Evolutionary conservation across 768 basidiomycete genomes (phyloP), one percentile per base, ranked within the genome.

Genomic region (Leccinellum rugosiceps): DNA sequence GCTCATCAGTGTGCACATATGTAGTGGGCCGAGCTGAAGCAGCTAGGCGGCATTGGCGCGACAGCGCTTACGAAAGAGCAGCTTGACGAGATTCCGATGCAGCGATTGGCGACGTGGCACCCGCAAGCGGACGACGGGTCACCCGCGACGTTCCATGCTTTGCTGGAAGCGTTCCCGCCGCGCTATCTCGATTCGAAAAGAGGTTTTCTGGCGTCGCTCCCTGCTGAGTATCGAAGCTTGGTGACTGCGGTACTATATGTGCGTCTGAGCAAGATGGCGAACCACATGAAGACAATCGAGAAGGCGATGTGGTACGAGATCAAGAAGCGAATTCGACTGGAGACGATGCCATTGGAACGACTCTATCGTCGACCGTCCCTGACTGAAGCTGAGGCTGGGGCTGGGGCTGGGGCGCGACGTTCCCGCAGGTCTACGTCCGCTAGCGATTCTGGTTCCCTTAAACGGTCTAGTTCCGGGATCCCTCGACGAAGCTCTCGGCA

Each of bases 21-120:
- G 6, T 43, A 82, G 78, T 65, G 78, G 67, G 51, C 70, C 48
- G 80, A 81, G 57, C 63, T 82, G 61, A 72, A 73, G 30, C 68
- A 71, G 13, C 59, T 82, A 2, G 63, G 68, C n/a, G 75, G 76
- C 8, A 72, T 80, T 56, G 75, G 77, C 63, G 80, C 75, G 25
- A 72, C 77, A 25, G 75, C 77, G 47, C 69, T 82, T 52, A 71
- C 67, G n/a, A 70, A 75, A 56, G 63, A 65, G 49, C 80, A 80
- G 56, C 68, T 76, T 32, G 74, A 77, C 53, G 44, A 63, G 50
- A 68, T 71, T 15, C 62, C 67, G 47, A 63, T 65, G 67, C 63
- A 60, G 66, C 65, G 57, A 52, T 28, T 75, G 69, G 60, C 63
- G 62, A 72, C 65, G 56, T 74, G 68, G 72, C 54, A 56, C 48